Percentiles rank a stretch among this genome's conserved stretches.
Conservation (phyloP, 2,329 filamentous ascomycete genomes). For the Monosporascus ibericus region DNA sequence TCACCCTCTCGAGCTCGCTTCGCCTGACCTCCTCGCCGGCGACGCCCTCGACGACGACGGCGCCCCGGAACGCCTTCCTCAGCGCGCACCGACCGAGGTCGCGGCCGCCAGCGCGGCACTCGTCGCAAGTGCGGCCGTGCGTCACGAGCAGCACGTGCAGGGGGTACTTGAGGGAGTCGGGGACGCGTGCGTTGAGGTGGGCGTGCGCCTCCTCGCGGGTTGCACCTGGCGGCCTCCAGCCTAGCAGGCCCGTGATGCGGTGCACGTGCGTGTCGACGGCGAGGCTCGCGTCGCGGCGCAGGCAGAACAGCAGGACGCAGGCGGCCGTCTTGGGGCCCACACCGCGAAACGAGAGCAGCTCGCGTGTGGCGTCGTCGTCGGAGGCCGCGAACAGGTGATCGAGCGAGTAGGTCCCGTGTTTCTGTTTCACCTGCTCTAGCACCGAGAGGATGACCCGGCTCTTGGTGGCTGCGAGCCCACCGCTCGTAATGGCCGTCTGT, state of each 20-base stretch:
- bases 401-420: constrained; percentile 37
- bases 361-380: constrained; percentile 42
- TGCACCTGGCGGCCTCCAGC: constrained; percentile 38
- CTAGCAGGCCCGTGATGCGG: constrained; percentile 41
- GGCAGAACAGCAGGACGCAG: constrained; percentile 47
- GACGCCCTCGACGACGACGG: constrained; percentile 15
- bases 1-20: constrained; percentile 4
- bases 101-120: constrained; percentile 40
- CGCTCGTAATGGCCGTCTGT: constrained; percentile 59
- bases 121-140: constrained; percentile 39
- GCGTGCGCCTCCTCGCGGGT: constrained; percentile 41
- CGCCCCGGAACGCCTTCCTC: constrained; percentile 31
- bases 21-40: constrained; percentile 6
- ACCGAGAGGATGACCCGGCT: constrained; percentile 66
- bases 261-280: constrained; percentile 50
- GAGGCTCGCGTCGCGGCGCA: constrained; percentile 37
- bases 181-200: constrained; percentile 42
- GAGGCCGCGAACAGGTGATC: constrained; percentile 39
- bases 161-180: constrained; percentile 43
- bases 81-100: constrained; percentile 33
- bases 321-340: constrained; percentile 50
- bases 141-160: constrained; percentile 43
- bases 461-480: constrained; percentile 67
- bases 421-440: constrained; percentile 53
- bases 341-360: constrained; percentile 43